phyloP scores from a whole-genome alignment of 768 basidiomycete species.

The Auricularia auricula-judae region DNA sequence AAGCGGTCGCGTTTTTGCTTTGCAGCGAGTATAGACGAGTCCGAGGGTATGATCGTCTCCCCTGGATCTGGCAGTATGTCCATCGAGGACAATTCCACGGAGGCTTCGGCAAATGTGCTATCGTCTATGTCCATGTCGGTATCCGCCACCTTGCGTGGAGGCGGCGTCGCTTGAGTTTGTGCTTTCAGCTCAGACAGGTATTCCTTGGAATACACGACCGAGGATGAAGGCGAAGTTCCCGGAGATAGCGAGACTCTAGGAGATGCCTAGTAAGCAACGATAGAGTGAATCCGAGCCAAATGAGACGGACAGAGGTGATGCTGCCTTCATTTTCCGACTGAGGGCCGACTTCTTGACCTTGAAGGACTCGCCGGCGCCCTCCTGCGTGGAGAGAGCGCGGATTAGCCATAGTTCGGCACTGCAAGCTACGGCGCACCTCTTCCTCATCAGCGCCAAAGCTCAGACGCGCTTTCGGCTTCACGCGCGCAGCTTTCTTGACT shows the following conservation, averaged over 20 bases:
- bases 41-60: conserved; percentile 50
- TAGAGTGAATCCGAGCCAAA: neutral
- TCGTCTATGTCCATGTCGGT: conserved; percentile 34
- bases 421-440: conserved; percentile 28
- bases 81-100: conserved; percentile 11
- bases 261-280: neutral
- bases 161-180: conserved; percentile 46
- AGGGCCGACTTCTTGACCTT: conserved; percentile 73
- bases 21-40: conserved; percentile 58
- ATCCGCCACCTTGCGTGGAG: conserved; percentile 23
- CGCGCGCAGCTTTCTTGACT: conserved; percentile 56
- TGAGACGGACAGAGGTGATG: neutral
- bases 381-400: conserved; percentile 24
- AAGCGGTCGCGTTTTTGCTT: conserved; percentile 68
- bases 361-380: conserved; percentile 52
- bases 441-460: conserved; percentile 71
- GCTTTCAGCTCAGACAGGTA: conserved; percentile 73
- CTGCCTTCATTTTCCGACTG: conserved; percentile 38
- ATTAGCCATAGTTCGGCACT: conserved; percentile 18
- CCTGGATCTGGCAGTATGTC: conserved; percentile 18
- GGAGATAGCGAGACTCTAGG: neutral
- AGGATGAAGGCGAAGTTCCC: conserved; percentile 14
- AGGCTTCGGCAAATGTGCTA: conserved; percentile 25
- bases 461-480: conserved; percentile 53
- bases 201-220: conserved; percentile 59